These are phyloP conservation scores for Pisolithus orientalis DNA, from an alignment of 768 basidiomycete species.

Conservation along the genomic window DNA sequence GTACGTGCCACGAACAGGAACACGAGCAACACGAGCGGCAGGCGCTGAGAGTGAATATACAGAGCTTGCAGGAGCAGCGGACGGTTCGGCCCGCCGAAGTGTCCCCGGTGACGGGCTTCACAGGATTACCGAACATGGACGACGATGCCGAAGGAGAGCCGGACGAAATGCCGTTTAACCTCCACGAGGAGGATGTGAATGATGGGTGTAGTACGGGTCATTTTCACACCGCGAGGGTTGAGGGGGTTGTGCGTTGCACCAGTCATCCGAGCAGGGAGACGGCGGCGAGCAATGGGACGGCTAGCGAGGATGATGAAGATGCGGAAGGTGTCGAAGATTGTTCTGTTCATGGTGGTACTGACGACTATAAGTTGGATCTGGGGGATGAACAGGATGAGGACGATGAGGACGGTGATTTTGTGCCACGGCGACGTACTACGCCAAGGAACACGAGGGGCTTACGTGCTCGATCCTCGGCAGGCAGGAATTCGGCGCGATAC, in stretches of 20 bases:
- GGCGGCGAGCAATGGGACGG: constrained; percentile 3
- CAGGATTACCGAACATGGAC: constrained; percentile 27
- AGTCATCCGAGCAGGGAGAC: constrained; percentile 14
- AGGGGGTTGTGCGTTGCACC: constrained; percentile 17
- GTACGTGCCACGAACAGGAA: constrained; percentile 36
- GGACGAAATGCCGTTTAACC: constrained; percentile 22
- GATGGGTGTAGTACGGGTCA: constrained; percentile 25
- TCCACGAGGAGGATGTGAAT: constrained; percentile 12
- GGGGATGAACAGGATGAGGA: constrained; percentile 19
- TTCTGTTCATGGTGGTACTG: constrained; percentile 17
- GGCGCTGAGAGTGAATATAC: constrained; percentile 25
- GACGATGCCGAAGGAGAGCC: constrained; percentile 32
- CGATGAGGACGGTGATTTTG: constrained; percentile 29
- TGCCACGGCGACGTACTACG: constrained; percentile 25
- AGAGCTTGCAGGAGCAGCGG: constrained; percentile 26
- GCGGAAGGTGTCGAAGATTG: constrained; percentile 21
- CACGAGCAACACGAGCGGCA: constrained; percentile 24
- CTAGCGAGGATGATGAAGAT: constrained; percentile 17
- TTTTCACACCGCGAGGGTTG: constrained; percentile 3
- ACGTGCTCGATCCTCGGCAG: constrained; percentile 30
- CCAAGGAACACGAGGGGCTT: constrained; percentile 33
- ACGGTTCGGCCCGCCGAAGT: constrained; percentile 29
- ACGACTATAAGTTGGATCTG: constrained; percentile 25
- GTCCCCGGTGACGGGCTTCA: constrained; percentile 25
- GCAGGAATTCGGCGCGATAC: constrained; percentile 28